Base-by-base conservation (phyloP, 257 asterid genomes). In the Solanum rostratum region DNA sequence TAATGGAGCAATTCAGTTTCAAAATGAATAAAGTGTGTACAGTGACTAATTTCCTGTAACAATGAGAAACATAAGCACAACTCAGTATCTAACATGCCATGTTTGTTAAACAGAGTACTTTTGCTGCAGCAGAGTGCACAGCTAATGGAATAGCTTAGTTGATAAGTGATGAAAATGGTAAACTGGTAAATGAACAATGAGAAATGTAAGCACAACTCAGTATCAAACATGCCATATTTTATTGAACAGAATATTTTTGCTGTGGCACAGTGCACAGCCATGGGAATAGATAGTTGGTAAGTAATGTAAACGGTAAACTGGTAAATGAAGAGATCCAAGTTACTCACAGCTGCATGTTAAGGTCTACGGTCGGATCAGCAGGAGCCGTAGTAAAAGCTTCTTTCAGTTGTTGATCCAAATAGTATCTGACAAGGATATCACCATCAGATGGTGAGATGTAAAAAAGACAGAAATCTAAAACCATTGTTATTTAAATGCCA, bases 361-460 rank as follows among this genome's bases (percentile, higher is more conserved):
- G 91, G 89, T 97, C 99, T 27, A 97, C 94, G 39, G 96, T 93
- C 60, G 99, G 98, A 92, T 97, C 99, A 24, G 99, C 92, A 33
- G 96, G 97, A 86, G 99, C 98, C 55, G 86, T 86, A 84, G 86
- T 91, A 88, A 93, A 97, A 81, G 98, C 98, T 78, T 54, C 89
- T 86, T 90, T 93, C 95, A 95, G 89, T 84, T 86, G 86, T 87
- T 94, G 98, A 60, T 91, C 88, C 83, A 52, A 24, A 85, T 85
- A 92, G 90, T 95, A 97, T 88, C 99, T 97, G 84, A 60, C 84
- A 78, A 27, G 76, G 46, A 90, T 59, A 85, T 24, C 59, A 87
- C 79, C 81, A 27, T 63, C 80, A 86, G 84, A 37, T 65, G 45
- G 54, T 84, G 70, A 73, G 49, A 85, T 63, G 19, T 13, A 76